Percentiles rank a stretch among this genome's conserved stretches.
Evolutionary conservation across 371 early-diverging fungal species (phyloP).

Genomic region (Lichtheimia corymbifera): DNA sequence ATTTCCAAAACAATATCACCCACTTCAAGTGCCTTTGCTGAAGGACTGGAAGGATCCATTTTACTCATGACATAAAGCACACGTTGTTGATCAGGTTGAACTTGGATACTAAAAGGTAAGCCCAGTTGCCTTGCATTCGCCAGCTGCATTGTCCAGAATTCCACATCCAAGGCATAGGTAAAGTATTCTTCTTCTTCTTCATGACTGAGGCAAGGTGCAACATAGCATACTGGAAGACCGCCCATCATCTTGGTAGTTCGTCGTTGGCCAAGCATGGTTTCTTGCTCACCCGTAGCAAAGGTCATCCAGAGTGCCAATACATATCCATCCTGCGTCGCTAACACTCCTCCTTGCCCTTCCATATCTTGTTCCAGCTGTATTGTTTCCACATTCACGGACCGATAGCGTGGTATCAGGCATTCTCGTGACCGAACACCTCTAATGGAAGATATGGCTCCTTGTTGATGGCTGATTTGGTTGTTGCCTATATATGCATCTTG

Average conservation of each 20-base stretch:
- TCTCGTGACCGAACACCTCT: slow-evolving; percentile 63
- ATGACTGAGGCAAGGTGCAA: slow-evolving; percentile 22
- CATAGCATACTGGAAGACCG: slow-evolving; percentile 47
- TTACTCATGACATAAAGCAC: slow-evolving; percentile 74
- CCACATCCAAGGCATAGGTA: slow-evolving; percentile 64
- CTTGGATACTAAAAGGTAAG: slow-evolving; percentile 71
- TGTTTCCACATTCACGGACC: slow-evolving; percentile 76
- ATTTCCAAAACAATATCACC: slow-evolving; percentile 82
- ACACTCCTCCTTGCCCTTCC: slow-evolving; percentile 67
- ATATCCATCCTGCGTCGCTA: slow-evolving; percentile 66
- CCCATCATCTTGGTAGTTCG: slow-evolving; percentile 45
- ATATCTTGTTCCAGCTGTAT: slow-evolving; percentile 70
- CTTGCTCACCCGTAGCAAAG: slow-evolving; percentile 63
- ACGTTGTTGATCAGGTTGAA: slow-evolving; percentile 59
- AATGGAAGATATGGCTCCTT: slow-evolving; percentile 15
- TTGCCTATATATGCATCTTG: slow-evolving; percentile 54
- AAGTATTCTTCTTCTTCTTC: slow-evolving; percentile 20
- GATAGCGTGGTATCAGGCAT: slow-evolving; percentile 60
- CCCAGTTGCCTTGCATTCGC: slow-evolving; percentile 82
- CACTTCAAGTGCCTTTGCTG: slow-evolving; percentile 63
- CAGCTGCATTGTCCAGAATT: slow-evolving; percentile 77
- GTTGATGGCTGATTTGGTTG: slow-evolving; percentile 5
- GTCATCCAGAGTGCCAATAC: slow-evolving; percentile 81
- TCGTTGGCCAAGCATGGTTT: slow-evolving; percentile 19
- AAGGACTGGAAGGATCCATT: slow-evolving; percentile 50